Evolutionary conservation across 2,329 filamentous ascomycete species (phyloP).

Genomic region (Paradendryphiella salina): DNA sequence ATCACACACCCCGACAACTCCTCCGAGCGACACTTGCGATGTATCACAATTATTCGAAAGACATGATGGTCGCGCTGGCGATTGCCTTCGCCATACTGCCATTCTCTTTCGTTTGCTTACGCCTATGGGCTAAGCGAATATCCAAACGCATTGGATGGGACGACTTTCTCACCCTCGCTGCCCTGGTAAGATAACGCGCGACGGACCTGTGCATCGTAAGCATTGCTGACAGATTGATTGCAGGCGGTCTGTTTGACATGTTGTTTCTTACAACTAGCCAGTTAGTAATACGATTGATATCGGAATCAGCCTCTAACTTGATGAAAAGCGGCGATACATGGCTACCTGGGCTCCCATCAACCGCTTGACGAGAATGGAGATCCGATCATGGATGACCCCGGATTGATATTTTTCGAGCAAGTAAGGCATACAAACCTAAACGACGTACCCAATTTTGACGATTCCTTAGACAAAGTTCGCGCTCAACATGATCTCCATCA

Average conservation of each 20-base stretch:
- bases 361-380: slow-evolving; percentile 21
- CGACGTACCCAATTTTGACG: background rate
- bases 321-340: slow-evolving; percentile 23
- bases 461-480: slow-evolving; percentile 32
- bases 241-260: slow-evolving; percentile 27
- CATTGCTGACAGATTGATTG: slow-evolving; percentile 2
- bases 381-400: slow-evolving; percentile 30
- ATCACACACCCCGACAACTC: background rate
- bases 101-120: slow-evolving; percentile 22
- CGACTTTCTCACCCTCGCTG: slow-evolving; percentile 28
- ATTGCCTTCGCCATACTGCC: slow-evolving; percentile 28
- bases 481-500: slow-evolving; percentile 32
- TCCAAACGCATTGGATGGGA: slow-evolving; percentile 27
- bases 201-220: too few relatives aligned
- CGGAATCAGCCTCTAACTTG: background rate
- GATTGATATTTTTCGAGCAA: slow-evolving; percentile 29
- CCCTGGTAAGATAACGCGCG: slow-evolving; percentile 21
- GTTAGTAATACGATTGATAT: slow-evolving; percentile 8
- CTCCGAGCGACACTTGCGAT: slow-evolving; percentile 12
- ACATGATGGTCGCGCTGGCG: slow-evolving; percentile 24
- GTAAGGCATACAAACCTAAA: slow-evolving; percentile 3
- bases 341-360: slow-evolving; percentile 29
- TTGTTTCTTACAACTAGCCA: slow-evolving; percentile 24
- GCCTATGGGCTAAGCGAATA: slow-evolving; percentile 28
- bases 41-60: slow-evolving; percentile 29